Conservation (phyloP, 1,284 basidiomycete genomes). For the Pterulicium gracile region DNA sequence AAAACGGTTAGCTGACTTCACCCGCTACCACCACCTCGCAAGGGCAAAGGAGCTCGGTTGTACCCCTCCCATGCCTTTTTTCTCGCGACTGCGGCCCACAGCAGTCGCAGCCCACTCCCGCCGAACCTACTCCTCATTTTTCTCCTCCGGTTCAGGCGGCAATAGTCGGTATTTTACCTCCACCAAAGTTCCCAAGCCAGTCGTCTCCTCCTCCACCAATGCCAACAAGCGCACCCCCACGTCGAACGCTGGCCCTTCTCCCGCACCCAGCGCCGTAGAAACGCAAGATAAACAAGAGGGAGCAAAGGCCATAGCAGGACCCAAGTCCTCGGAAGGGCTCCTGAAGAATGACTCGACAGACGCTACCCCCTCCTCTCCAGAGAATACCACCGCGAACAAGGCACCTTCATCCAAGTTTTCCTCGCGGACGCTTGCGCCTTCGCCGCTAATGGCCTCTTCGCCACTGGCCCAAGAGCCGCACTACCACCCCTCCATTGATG, state of each 20-base stretch:
- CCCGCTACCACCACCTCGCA: no score
- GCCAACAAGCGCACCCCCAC: slow-evolving; percentile 15
- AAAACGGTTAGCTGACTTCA: no score
- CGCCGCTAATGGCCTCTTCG: neutral
- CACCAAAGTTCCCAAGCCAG: slow-evolving; percentile 49
- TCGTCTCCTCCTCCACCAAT: slow-evolving; percentile 24
- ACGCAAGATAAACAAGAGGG: slow-evolving; percentile 10
- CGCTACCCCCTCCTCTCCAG: neutral
- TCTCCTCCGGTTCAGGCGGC: slow-evolving; percentile 65
- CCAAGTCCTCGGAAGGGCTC: neutral
- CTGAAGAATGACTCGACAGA: slow-evolving; percentile 2
- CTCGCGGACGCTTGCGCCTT: slow-evolving; percentile 3
- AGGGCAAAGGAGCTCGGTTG: no score
- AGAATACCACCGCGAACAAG: neutral
- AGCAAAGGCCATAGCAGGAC: slow-evolving; percentile 4
- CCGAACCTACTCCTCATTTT: slow-evolving; percentile 65
- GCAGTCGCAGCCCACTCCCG: slow-evolving; percentile 15
- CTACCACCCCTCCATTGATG: slow-evolving; percentile 42
- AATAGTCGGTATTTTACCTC: slow-evolving; percentile 68
- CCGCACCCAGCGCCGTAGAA: slow-evolving; percentile 11
- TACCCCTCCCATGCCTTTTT: slow-evolving; percentile 1
- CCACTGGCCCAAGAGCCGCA: slow-evolving; percentile 13
- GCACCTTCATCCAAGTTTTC: slow-evolving; percentile 1
- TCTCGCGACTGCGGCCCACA: neutral
- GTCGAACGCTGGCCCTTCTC: slow-evolving; percentile 9